Percentiles rank a stretch among this genome's conserved stretches.
Conservation (phyloP, 2,329 filamentous ascomycete genomes). For the Fusarium sambucinum region DNA sequence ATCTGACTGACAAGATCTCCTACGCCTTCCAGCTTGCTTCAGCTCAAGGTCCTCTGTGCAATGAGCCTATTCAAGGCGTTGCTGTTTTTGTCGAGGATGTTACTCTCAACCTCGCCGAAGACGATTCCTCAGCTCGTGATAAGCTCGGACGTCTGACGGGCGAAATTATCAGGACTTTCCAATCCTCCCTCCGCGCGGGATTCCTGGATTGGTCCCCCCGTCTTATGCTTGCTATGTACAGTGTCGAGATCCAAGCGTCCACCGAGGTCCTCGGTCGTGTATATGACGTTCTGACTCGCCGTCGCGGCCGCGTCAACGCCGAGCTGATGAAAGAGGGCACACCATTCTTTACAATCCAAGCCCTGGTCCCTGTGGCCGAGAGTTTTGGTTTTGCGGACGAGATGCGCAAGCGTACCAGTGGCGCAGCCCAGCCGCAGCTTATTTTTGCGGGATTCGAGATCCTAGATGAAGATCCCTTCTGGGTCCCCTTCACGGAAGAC, state of each 20-base stretch:
- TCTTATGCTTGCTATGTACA: conserved; percentile 98
- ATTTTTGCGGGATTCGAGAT: conserved; percentile 94
- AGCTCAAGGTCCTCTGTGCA: conserved; percentile 88
- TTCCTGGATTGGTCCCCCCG: conserved; percentile 97
- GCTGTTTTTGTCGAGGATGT: conserved; percentile 91
- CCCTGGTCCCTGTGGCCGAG: conserved; percentile 89
- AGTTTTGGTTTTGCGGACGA: conserved; percentile 97
- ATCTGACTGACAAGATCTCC: conserved; percentile 89
- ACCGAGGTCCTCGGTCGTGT: conserved; percentile 95
- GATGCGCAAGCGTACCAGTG: conserved; percentile 93
- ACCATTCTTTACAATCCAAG: conserved; percentile 94
- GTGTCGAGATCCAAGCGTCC: conserved; percentile 95
- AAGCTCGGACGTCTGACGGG: conserved; percentile 85
- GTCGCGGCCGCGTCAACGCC: conserved; percentile 87
- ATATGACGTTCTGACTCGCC: conserved; percentile 96
- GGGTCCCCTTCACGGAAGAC: conserved; percentile 96
- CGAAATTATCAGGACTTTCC: conserved; percentile 90
- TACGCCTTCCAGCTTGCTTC: conserved; percentile 96
- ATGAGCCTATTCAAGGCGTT: conserved; percentile 92
- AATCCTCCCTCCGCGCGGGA: conserved; percentile 83
- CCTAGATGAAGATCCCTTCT: conserved; percentile 95
- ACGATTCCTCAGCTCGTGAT: conserved; percentile 70
- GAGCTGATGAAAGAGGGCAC: conserved; percentile 96
- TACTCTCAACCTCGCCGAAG: conserved; percentile 66
- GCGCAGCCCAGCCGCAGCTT: conserved; percentile 90